Evolutionary conservation across 306 rosid species (phyloP).

Genomic region (Sophora flavescens): DNA sequence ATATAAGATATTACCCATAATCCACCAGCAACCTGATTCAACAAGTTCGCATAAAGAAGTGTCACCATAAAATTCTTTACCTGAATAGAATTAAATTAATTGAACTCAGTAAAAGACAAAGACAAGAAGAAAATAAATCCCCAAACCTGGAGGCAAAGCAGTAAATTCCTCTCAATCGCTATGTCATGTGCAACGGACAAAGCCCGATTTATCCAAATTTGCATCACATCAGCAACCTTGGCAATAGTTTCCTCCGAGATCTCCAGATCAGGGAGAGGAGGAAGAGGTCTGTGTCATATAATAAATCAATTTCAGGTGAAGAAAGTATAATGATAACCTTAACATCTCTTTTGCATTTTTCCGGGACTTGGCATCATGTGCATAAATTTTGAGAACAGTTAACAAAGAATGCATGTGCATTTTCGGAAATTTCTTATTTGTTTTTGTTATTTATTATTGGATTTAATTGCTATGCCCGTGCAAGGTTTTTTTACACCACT

Average conservation of each 20-base stretch:
- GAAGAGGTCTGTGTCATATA: conserved; percentile 77
- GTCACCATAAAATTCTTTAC: conserved; percentile 1
- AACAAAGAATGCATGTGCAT: conserved; percentile 3
- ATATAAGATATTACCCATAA: conserved; percentile 70
- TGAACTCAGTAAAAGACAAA: conserved; percentile 3
- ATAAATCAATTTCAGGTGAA: conserved; percentile 23
- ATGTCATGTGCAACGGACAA: conserved; percentile 79
- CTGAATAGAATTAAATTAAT: not conserved
- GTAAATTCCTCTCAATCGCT: conserved; percentile 77
- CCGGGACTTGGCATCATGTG: not conserved
- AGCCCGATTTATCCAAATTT: conserved; percentile 67
- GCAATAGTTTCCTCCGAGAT: conserved; percentile 74
- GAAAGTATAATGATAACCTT: not conserved
- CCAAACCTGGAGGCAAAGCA: conserved; percentile 72
- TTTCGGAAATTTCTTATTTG: not conserved
- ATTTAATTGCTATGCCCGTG: too few species aligned
- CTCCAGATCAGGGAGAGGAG: conserved; percentile 96
- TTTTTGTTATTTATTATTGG: not conserved
- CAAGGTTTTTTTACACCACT: too few species aligned
- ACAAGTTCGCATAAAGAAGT: conserved; percentile 30
- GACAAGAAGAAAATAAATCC: not conserved
- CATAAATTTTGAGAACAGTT: not conserved
- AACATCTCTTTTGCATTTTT: not conserved
- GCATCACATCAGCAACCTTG: conserved; percentile 69
- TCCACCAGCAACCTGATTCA: conserved; percentile 72